Evolutionary conservation across 352 stramenopile species (phyloP).

Genomic region (Globisporangium parvum): DNA sequence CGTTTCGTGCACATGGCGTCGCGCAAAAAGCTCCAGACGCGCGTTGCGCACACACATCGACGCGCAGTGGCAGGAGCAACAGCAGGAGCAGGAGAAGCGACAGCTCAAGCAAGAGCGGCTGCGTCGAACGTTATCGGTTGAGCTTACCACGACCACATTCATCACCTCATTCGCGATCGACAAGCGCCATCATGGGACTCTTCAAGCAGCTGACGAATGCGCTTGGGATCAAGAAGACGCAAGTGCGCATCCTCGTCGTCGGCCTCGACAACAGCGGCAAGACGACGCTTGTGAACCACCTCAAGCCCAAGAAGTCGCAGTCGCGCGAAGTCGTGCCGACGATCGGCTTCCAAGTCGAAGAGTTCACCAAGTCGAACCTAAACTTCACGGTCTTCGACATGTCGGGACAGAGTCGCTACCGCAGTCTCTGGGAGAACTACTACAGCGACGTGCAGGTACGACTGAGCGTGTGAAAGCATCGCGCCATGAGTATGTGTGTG

Average conservation of each 20-base stretch:
- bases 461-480: background rate
- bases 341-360: slow-evolving; percentile 88
- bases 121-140: background rate
- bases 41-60: too few species aligned
- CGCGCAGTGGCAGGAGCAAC: too few species aligned
- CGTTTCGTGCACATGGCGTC: background rate
- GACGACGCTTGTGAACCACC: slow-evolving; percentile 89
- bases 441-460: slow-evolving; percentile 65
- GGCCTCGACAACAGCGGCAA: slow-evolving; percentile 90
- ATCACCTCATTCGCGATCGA: background rate
- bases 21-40: too few species aligned
- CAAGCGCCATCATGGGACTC: slow-evolving; percentile 49
- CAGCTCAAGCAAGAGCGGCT: background rate
- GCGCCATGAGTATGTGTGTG: background rate
- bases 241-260: slow-evolving; percentile 86
- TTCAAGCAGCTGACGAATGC: slow-evolving; percentile 80
- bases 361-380: slow-evolving; percentile 88
- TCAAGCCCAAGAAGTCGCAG: slow-evolving; percentile 87
- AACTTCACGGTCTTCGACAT: slow-evolving; percentile 92
- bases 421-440: slow-evolving; percentile 84
- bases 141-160: too few species aligned
- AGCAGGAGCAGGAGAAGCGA: background rate
- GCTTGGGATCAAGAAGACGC: slow-evolving; percentile 75
- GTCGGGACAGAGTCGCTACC: slow-evolving; percentile 76
- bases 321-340: slow-evolving; percentile 82